Evolutionary conservation across 352 stramenopile species (phyloP).

Genomic region (Phytophthora pistaciae): DNA sequence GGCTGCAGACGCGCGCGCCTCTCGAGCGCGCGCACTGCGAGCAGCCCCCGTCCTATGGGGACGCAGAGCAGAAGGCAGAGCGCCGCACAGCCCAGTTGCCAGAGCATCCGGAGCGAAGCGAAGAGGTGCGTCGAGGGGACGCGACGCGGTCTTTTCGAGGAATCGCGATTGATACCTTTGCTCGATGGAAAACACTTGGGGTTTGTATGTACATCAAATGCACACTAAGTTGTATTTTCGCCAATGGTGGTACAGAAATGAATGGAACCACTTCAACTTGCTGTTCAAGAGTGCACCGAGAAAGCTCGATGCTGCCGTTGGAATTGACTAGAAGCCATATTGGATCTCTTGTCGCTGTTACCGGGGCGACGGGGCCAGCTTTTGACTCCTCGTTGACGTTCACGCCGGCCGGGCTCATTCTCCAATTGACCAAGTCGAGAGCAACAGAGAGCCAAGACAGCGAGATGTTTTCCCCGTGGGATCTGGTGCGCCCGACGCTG

Average conservation of each 20-base stretch:
- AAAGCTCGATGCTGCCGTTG: conserved; percentile 14
- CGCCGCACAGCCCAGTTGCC: conserved; percentile 24
- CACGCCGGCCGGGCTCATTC: conserved; percentile 18
- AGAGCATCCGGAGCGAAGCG: conserved; percentile 20
- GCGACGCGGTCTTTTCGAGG: conserved; percentile 4
- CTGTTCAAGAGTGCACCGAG: not conserved
- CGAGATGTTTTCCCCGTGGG: conserved; percentile 76
- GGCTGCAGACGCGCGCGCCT: conserved; percentile 1
- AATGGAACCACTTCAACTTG: conserved; percentile 21
- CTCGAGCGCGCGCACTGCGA: conserved; percentile 25
- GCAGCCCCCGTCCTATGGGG: conserved; percentile 15
- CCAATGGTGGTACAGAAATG: not conserved
- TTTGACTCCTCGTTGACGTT: not conserved
- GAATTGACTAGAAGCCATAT: conserved; percentile 6
- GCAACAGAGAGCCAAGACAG: not conserved
- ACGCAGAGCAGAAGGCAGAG: conserved; percentile 24
- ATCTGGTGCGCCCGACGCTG: conserved; percentile 75
- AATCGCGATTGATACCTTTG: conserved; percentile 8
- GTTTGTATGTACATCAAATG: conserved; percentile 8
- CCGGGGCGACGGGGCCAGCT: conserved; percentile 13
- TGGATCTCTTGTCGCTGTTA: not conserved
- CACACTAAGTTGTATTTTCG: conserved; percentile 2
- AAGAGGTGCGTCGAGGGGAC: conserved; percentile 1
- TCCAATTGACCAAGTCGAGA: conserved; percentile 36
- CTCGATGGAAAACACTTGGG: conserved; percentile 3